Percentiles rank a stretch among this genome's conserved stretches.
Evolutionary conservation across 352 stramenopile species (phyloP).

Genomic region (Globisporangium okanoganense): DNA sequence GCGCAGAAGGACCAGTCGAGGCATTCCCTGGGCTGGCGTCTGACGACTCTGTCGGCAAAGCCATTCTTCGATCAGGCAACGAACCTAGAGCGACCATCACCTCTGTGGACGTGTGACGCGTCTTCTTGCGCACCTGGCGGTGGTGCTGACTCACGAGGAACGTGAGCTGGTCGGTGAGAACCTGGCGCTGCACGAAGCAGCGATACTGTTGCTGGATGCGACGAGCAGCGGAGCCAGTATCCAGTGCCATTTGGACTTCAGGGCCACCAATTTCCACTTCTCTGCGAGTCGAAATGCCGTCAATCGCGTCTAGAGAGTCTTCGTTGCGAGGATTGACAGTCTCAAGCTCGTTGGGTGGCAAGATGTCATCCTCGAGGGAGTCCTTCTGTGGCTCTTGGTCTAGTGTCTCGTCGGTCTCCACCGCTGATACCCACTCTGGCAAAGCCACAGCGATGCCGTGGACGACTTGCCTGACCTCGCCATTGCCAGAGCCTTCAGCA

Average conservation of each 20-base stretch:
- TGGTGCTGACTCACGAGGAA: conserved; percentile 35
- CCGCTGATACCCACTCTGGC: neutral
- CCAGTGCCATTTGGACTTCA: neutral
- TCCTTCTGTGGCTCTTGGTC: neutral
- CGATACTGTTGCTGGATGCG: conserved; percentile 39
- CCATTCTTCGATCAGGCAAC: too few relatives aligned
- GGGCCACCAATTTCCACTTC: neutral
- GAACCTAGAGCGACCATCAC: neutral
- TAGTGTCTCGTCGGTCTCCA: neutral
- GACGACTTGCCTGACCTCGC: too few relatives aligned
- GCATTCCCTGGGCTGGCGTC: neutral
- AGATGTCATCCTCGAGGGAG: neutral
- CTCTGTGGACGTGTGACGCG: conserved; percentile 11
- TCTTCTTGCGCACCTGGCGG: conserved; percentile 26
- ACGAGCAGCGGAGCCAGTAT: neutral
- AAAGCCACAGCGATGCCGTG: neutral
- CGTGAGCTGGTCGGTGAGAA: conserved; percentile 33
- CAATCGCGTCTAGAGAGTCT: too few relatives aligned
- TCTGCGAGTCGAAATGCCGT: neutral
- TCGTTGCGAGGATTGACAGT: neutral
- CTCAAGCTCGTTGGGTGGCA: neutral
- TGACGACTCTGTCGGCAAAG: neutral
- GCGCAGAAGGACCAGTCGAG: neutral
- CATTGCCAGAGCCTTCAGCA: too few relatives aligned
- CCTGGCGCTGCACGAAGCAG: conserved; percentile 24